These are phyloP conservation scores for Fusarium mexicanum DNA, from an alignment of 2,329 filamentous ascomycete genomes.

Conservation along the genomic window DNA sequence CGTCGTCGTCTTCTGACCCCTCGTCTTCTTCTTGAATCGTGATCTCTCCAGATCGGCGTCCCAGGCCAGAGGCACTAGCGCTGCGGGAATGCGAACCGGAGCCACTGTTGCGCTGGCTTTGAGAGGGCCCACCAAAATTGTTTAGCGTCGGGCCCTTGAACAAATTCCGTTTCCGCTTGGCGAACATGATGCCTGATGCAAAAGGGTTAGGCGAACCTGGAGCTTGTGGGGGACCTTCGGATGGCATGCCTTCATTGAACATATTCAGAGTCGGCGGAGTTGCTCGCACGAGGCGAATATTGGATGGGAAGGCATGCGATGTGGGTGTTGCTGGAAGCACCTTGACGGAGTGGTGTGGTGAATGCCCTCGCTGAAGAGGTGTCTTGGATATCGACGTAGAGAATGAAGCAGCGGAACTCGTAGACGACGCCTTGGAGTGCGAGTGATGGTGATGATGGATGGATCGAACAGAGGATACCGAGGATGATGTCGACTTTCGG, in stretches of 20 bases:
- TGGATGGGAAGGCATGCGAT: slow-evolving; percentile 78
- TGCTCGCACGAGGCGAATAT: slow-evolving; percentile 81
- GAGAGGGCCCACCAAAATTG: slow-evolving; percentile 58
- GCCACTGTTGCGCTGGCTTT: slow-evolving; percentile 48
- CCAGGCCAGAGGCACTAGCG: slow-evolving; percentile 70
- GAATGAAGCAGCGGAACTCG: slow-evolving; percentile 81
- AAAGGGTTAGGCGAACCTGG: slow-evolving; percentile 68
- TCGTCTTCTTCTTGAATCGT: slow-evolving; percentile 76
- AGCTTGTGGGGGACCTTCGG: slow-evolving; percentile 50
- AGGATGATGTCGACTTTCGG: slow-evolving; percentile 95
- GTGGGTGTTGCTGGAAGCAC: slow-evolving; percentile 93
- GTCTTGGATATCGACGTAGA: slow-evolving; percentile 76
- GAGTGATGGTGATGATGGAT: slow-evolving; percentile 88
- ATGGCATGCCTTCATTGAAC: slow-evolving; percentile 69
- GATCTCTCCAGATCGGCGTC: slow-evolving; percentile 77
- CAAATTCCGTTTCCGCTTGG: slow-evolving; percentile 80
- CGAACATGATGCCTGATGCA: slow-evolving; percentile 75
- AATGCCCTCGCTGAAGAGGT: slow-evolving; percentile 70
- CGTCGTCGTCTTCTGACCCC: slow-evolving; percentile 56
- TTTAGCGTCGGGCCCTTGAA: slow-evolving; percentile 83
- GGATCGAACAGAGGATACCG: slow-evolving; percentile 89
- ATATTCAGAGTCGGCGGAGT: slow-evolving; percentile 60
- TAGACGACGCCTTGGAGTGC: slow-evolving; percentile 94
- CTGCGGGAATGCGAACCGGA: slow-evolving; percentile 61
- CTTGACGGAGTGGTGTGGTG: slow-evolving; percentile 91